Base-by-base conservation (phyloP, 2,329 filamentous ascomycete genomes). In the Clonostachys rhizophaga region DNA sequence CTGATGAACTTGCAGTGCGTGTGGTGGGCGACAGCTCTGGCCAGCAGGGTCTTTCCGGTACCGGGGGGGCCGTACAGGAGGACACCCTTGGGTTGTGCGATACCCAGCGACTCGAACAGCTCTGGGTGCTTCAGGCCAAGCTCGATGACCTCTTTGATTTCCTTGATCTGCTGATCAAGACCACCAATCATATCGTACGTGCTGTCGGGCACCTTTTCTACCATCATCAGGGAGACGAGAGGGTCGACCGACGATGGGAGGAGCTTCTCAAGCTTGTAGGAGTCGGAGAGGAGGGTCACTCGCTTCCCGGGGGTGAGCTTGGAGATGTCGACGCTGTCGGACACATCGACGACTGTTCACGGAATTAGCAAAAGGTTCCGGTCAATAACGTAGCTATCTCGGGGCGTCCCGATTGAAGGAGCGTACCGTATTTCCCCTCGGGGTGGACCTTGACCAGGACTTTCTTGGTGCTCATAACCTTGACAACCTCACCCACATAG, bases 131-230 rank as follows among this genome's bases (percentile, higher is more conserved):
- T 96, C 53, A 99, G 83, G 55, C 94, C 94, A 41, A 99, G 86
- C 75, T 99, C 94, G 67, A 99, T 97, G 60, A 99, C 94, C 72
- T 99, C 94, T 74, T 99, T 99, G 78, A 99, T 99, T 68, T 99
- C 94, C 75, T 99, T 97, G 76, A 99, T 97, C 67, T 99, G 94
- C 68, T 99, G 92, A 66, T 99, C 94, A 52, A 99, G 76, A 56
- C 94, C 94, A 72, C 94, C 94, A 67, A 99, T 99, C 94, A 99
- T 99, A 74, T 99, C 94, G 77, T 99, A 99, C 65, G 94, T 99
- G 75, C 91, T 96, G 77, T 99, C 94, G 14, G 94, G 94, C 14
- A 99, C 94, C 79, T 99, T 99, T 68, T 99, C 94, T 45, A 99
- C 94, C 94, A 99, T 99, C 94, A 99, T 99, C 66, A 99, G 88